A percentile compares a stretch with the other conserved stretches of the same genome.
phyloP scores from a whole-genome alignment of 176 grass and related monocot species.

The Avena atlantica region DNA sequence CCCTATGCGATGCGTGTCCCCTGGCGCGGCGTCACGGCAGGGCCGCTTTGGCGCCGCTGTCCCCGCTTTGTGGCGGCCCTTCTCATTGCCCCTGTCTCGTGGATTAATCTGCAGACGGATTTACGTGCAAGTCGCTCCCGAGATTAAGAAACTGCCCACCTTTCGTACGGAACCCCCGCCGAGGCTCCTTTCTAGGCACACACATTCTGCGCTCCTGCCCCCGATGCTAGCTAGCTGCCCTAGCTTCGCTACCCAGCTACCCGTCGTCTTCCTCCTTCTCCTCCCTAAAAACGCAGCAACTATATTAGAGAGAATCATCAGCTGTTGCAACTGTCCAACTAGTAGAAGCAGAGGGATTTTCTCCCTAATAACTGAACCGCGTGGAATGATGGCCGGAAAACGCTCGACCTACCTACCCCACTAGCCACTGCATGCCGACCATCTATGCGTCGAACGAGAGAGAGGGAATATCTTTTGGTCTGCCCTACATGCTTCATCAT shows the following conservation, averaged over 20 bases:
- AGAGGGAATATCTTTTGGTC: constrained; percentile 50
- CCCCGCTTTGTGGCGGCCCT: constrained; percentile 49
- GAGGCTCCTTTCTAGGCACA: constrained; percentile 80
- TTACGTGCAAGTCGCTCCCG: constrained; percentile 55
- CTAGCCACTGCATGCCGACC: constrained; percentile 48
- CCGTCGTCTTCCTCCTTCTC: background rate
- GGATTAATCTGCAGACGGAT: constrained; percentile 49
- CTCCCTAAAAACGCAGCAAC: background rate
- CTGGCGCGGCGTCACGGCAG: constrained; percentile 58
- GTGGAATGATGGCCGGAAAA: constrained; percentile 37
- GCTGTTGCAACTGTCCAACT: background rate
- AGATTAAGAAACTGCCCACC: constrained; percentile 41
- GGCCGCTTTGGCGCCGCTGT: constrained; percentile 67
- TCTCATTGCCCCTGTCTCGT: constrained; percentile 14
- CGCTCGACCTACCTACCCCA: constrained; percentile 56
- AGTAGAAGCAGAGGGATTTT: too few relatives aligned
- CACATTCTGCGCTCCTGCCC: constrained; percentile 97
- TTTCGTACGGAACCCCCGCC: constrained; percentile 51
- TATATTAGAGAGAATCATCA: background rate
- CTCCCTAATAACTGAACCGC: constrained; percentile 40
- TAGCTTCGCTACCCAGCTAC: background rate
- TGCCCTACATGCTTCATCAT: constrained; percentile 65
- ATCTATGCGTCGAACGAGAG: constrained; percentile 30
- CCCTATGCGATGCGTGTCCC: constrained; percentile 57
- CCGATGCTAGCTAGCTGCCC: constrained; percentile 58